Evolutionary conservation across 352 stramenopile species (phyloP), one percentile per base, ranked within the genome.

Genomic region (Phytophthora megakarya): DNA sequence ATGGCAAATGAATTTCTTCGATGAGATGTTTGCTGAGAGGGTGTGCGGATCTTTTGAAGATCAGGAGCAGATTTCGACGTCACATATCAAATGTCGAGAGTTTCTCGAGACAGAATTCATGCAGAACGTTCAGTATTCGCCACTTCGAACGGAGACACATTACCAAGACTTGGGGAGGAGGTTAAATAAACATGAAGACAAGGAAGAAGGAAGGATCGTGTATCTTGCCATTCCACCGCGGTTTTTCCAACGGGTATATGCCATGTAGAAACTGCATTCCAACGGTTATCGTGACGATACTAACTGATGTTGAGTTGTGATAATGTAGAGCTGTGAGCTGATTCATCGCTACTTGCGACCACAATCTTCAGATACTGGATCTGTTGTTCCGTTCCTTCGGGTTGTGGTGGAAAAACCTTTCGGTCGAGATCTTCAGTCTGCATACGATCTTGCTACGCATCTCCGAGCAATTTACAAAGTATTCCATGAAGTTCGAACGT

Each of bases 351-450:
- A 84, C 26, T 58, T 86, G 43, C 49, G 76, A 25, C 66, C 69
- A 15, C 28, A 42, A 10, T 6, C 9, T 6, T 1, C 13, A 9
- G 32, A 50, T n/a, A 13, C 6, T 2, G 16, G 10, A 5, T 6
- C 23, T 23, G 15, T 26, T 37, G 33, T 13, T 32, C 40, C 78
- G 0, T 94, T 85, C 49, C 65, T 95, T 16, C 76, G 85, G 1
- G 78, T 95, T 9, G 70, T 95, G 10, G 72, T 95, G 13, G 86
- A 95, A 39, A 95, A 95, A 42, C 86, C 86, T 6, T 95, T 95
- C 42, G 86, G 86, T 10, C 64, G 63, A 16, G 84, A 93, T 63
- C 37, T 84, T 7, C 35, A 49, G 13, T 89, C 83, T 2, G 86
- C 86, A 0, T 56, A 66, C 42, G 22, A 48, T 12, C 67, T 95